Base-by-base conservation (phyloP, 2,329 filamentous ascomycete genomes). In the Penicillium sp. region DNA sequence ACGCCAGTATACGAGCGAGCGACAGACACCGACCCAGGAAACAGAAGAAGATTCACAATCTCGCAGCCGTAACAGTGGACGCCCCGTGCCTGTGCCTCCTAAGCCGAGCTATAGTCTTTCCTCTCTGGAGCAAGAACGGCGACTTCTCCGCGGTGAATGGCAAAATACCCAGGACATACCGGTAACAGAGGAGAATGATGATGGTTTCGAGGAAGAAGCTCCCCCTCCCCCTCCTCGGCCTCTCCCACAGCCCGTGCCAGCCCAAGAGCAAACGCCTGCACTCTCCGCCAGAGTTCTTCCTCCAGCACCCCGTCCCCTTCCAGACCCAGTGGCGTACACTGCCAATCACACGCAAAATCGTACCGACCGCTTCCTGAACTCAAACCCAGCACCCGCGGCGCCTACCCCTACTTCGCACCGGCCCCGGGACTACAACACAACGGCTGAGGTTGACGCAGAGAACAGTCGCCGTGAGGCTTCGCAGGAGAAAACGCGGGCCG, bases 101-200 rank as follows among this genome's bases (percentile, higher is more conserved):
- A 75, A 77, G 55, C 75, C 76, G 9, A 84, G 82, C 67, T 77
- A 78, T 55, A 79, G 84, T 60, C 80, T 81, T 10, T 84, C 83
- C n/a, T 87, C 84, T 75, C 78, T 80, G 9, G 82, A 82, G 49
- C 82, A 85, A 60, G 86, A 88, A 69, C 80, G 85, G 31, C 84
- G 85, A 26, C 82, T 83, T 50, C 78, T 87, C 4, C 81, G 82
- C 35, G 78, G 80, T 35, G 81, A 86, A 65, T 85, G 83, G 82
- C 76, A 81, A 52, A 77, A 72, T 16, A 70, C 73, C 53, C 77
- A 78, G 49, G 62, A 69, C 16, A 61, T 69, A 51, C 62, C 58
- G 45, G 27, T 58, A 21, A 53, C 65, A 3, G 23, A 54, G 5
- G 61, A 62, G 46, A 27, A 52, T 3, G 46, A 51, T 14, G 33